Evolutionary conservation across 768 basidiomycete species (phyloP).

Genomic region (Termitomyces sp.): DNA sequence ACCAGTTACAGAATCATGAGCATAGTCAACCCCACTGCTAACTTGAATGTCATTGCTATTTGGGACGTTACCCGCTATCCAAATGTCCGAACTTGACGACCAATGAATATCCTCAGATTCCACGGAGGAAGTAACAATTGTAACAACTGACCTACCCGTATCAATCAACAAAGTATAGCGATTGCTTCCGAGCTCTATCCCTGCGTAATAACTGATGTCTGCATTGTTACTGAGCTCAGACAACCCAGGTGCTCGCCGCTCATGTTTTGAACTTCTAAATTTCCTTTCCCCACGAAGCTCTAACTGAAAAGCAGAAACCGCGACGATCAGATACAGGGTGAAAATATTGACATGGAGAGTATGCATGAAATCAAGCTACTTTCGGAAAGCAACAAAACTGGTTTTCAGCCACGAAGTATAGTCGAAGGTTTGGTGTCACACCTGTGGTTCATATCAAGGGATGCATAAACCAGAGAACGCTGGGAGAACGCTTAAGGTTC

Average conservation of each 20-base stretch:
- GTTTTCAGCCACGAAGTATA: conserved; percentile 3
- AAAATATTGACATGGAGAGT: background rate
- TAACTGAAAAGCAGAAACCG: conserved; percentile 13
- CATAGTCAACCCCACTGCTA: conserved; percentile 42
- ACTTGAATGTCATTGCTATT: conserved; percentile 31
- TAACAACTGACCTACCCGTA: conserved; percentile 36
- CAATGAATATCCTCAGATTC: background rate
- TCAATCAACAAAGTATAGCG: conserved; percentile 36
- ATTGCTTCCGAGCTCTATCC: conserved; percentile 31
- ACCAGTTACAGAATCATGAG: conserved; percentile 50
- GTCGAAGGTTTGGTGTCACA: background rate
- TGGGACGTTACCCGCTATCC: conserved; percentile 44
- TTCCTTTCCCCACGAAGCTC: conserved; percentile 16
- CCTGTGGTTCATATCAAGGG: background rate
- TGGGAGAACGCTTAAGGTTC: background rate
- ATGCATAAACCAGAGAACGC: background rate
- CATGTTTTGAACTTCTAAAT: background rate
- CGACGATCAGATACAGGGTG: conserved; percentile 3
- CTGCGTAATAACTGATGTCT: conserved; percentile 34
- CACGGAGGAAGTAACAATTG: background rate
- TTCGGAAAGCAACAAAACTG: background rate
- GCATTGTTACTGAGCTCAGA: conserved; percentile 28
- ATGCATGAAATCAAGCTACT: conserved; percentile 5
- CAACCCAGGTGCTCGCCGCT: conserved; percentile 7
- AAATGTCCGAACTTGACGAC: conserved; percentile 52